Percentiles rank a stretch among this genome's conserved stretches.
Conservation (phyloP, 2,329 filamentous ascomycete species). For the Uncinocarpus reesii region DNA sequence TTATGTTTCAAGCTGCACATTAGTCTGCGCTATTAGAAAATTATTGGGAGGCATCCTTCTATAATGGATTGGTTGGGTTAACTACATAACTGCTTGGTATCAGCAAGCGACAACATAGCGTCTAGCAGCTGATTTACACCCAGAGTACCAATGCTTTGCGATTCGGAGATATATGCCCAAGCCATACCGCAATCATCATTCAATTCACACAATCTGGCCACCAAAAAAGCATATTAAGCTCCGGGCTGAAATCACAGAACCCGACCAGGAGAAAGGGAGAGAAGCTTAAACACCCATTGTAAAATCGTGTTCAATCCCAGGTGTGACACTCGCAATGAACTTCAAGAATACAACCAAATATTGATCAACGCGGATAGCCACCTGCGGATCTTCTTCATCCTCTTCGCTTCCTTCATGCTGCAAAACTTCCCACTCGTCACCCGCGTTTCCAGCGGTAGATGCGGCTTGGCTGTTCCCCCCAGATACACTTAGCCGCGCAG, state of each 20-base stretch:
- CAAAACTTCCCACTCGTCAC: conserved; percentile 56
- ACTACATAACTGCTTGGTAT: too few species aligned
- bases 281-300: conserved; percentile 73
- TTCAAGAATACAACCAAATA: conserved; percentile 45
- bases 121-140: too few species aligned
- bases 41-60: too few species aligned
- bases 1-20: too few species aligned
- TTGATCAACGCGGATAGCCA: conserved; percentile 42
- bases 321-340: conserved; percentile 83
- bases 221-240: not conserved
- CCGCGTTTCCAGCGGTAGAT: conserved; percentile 35
- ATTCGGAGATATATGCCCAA: too few species aligned
- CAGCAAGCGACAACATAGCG: too few species aligned
- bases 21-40: too few species aligned
- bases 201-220: too few species aligned
- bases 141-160: too few species aligned
- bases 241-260: not conserved
- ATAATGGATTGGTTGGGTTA: too few species aligned
- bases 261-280: not conserved
- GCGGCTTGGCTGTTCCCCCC: conserved; percentile 33
- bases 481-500: conserved; percentile 53
- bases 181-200: too few species aligned
- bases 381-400: conserved; percentile 37
- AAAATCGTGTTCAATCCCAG: conserved; percentile 94
- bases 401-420: conserved; percentile 40